A percentile compares a stretch with the other conserved stretches of the same genome.
Evolutionary conservation across 352 stramenopile genomes (phyloP).

Genomic region (Globisporangium lucens): DNA sequence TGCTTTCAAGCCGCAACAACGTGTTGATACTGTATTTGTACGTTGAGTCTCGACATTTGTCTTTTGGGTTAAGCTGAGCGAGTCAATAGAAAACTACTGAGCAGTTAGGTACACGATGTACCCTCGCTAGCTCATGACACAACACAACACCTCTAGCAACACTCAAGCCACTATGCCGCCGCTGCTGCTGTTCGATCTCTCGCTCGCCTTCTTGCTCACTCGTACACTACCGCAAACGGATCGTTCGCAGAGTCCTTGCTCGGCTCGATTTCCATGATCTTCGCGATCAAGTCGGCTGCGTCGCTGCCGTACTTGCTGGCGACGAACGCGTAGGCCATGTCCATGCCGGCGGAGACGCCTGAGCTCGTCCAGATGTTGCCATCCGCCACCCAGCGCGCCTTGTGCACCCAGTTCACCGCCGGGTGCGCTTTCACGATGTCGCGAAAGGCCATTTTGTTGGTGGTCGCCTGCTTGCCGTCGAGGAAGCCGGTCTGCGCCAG

Average conservation of each 20-base stretch:
- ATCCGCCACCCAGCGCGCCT: conserved; percentile 12
- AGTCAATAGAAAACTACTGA: too few relatives aligned
- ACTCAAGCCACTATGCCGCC: too few relatives aligned
- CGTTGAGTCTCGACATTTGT: too few relatives aligned
- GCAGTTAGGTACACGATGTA: too few relatives aligned
- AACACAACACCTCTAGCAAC: too few relatives aligned
- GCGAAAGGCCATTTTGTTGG: conserved; percentile 22
- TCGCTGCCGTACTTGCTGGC: conserved; percentile 3
- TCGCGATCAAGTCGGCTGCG: neutral
- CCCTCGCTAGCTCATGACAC: too few relatives aligned
- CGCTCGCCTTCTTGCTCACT: too few relatives aligned
- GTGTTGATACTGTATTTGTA: too few relatives aligned
- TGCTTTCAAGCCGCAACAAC: too few relatives aligned
- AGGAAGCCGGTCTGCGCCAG: conserved; percentile 22
- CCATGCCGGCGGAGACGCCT: conserved; percentile 25
- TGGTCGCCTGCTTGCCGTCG: conserved; percentile 24
- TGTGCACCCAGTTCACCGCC: conserved; percentile 16
- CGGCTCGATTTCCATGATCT: conserved; percentile 15
- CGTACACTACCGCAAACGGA: neutral
- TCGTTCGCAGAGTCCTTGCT: conserved; percentile 12
- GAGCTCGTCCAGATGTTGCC: conserved; percentile 19
- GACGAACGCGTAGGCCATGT: conserved; percentile 24
- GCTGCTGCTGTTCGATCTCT: too few relatives aligned
- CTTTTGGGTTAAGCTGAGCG: too few relatives aligned
- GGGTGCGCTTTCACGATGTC: conserved; percentile 7